These are phyloP conservation scores for Penicillium longicatenatum DNA, from an alignment of 495 filamentous ascomycete genomes.

Conservation along the genomic window DNA sequence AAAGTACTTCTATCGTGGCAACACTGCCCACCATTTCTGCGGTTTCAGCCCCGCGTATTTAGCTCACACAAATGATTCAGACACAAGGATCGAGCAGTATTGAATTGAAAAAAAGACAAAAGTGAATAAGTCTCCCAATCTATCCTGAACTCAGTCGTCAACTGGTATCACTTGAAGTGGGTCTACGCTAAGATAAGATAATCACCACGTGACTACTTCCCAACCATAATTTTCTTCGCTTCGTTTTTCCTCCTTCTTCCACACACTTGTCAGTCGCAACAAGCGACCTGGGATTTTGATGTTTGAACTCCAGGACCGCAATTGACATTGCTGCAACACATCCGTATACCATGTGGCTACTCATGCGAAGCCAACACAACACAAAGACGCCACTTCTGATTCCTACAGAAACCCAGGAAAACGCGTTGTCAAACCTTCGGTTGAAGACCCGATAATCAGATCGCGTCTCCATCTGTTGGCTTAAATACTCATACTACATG, in stretches of 20 bases:
- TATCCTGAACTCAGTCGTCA: too few relatives aligned
- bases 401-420: neutral
- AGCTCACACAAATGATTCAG: too few relatives aligned
- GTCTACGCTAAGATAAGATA: neutral
- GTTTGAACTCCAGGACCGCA: slow-evolving; percentile 1
- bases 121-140: too few relatives aligned
- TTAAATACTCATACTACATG: neutral
- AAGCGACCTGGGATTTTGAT: slow-evolving; percentile 8
- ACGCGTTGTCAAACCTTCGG: neutral
- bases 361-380: neutral
- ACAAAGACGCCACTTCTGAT: neutral
- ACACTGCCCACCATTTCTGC: too few relatives aligned
- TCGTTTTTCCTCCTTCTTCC: slow-evolving; percentile 11
- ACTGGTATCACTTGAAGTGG: neutral
- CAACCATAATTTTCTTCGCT: slow-evolving; percentile 17
- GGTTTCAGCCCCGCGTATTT: too few relatives aligned
- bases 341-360: neutral
- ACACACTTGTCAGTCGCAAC: slow-evolving; percentile 4
- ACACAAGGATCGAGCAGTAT: too few relatives aligned
- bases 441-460: neutral
- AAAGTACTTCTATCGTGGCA: too few relatives aligned
- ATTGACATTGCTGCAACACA: neutral
- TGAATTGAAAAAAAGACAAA: too few relatives aligned
- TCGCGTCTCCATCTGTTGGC: neutral
- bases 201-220: slow-evolving; percentile 3